These are phyloP conservation scores for Onygena corvina DNA, from an alignment of 2,329 filamentous ascomycete genomes.

Conservation along the genomic window DNA sequence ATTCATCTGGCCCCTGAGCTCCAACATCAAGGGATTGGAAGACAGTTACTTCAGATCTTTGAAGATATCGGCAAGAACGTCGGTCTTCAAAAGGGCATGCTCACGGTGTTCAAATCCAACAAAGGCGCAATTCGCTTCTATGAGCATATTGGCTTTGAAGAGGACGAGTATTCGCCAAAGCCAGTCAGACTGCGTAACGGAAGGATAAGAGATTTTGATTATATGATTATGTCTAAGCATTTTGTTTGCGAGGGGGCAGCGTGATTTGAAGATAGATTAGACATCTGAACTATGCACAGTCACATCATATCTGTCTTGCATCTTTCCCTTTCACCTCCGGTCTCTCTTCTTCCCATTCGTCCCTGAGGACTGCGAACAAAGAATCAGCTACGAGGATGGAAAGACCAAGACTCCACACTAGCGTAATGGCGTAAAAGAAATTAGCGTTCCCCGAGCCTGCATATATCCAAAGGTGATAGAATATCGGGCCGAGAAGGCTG, in stretches of 20 bases:
- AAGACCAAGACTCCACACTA: conserved; percentile 92
- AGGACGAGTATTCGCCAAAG: conserved; percentile 43
- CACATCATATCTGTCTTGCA: conserved; percentile 60
- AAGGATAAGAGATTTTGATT: conserved; percentile 39
- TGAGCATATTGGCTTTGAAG: conserved; percentile 37
- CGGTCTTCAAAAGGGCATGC: conserved; percentile 45
- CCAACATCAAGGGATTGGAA: conserved; percentile 42
- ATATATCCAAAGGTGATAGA: conserved; percentile 97
- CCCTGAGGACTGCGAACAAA: conserved; percentile 74
- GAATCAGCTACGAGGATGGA: conserved; percentile 78
- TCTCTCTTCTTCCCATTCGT: conserved; percentile 86
- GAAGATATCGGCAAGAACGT: conserved; percentile 38
- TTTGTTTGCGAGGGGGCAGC: conserved; percentile 17
- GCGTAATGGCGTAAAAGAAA: conserved; percentile 97
- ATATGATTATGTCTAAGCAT: conserved; percentile 42
- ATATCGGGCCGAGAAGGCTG: conserved; percentile 78
- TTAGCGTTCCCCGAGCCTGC: conserved; percentile 96
- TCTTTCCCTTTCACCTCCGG: conserved; percentile 86
- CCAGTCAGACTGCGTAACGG: conserved; percentile 40
- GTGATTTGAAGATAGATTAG: no score
- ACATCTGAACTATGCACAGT: no score
- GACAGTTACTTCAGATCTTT: conserved; percentile 37
- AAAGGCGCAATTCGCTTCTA: conserved; percentile 39
- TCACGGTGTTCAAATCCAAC: conserved; percentile 49
- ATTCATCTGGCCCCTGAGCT: conserved; percentile 40